These are phyloP conservation scores for Lentinula sp. DNA, from an alignment of 768 basidiomycete species.

Conservation along the genomic window DNA sequence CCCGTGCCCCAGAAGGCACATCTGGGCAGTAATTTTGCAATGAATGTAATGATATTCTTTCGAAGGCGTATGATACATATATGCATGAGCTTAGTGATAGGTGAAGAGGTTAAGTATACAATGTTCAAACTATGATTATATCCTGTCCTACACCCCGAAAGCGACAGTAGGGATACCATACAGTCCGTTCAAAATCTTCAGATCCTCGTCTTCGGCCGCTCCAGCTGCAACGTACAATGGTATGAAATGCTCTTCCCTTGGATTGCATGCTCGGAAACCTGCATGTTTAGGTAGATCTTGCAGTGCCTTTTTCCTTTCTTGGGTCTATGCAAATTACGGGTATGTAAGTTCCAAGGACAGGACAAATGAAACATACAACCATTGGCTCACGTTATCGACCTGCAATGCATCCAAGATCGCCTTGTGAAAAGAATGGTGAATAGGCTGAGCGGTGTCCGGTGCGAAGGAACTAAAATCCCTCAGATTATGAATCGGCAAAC, in stretches of 20 bases:
- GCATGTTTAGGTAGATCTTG: slow-evolving; percentile 47
- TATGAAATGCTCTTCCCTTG: slow-evolving; percentile 76
- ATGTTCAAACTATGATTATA: neutral
- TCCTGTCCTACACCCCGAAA: slow-evolving; percentile 42
- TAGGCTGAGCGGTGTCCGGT: slow-evolving; percentile 38
- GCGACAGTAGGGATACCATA: slow-evolving; percentile 63
- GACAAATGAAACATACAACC: neutral
- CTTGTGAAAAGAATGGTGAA: slow-evolving; percentile 51
- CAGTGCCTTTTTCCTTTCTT: slow-evolving; percentile 51
- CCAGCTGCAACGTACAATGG: slow-evolving; percentile 76
- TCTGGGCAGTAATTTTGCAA: neutral
- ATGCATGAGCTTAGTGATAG: neutral
- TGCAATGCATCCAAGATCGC: slow-evolving; percentile 54
- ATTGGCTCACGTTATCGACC: slow-evolving; percentile 38
- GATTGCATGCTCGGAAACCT: slow-evolving; percentile 65
- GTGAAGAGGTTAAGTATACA: neutral
- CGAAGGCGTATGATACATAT: neutral
- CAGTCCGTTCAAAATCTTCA: slow-evolving; percentile 41
- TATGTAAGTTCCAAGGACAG: neutral
- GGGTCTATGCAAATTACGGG: slow-evolving; percentile 26
- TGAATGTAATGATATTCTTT: neutral
- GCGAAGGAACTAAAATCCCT: slow-evolving; percentile 45
- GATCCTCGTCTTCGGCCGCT: slow-evolving; percentile 54
- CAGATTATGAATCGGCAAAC: slow-evolving; percentile 64
- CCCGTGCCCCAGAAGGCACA: slow-evolving; percentile 36